These are phyloP conservation scores for Fusarium musae DNA, from an alignment of 2,329 filamentous ascomycete genomes.

Conservation along the genomic window DNA sequence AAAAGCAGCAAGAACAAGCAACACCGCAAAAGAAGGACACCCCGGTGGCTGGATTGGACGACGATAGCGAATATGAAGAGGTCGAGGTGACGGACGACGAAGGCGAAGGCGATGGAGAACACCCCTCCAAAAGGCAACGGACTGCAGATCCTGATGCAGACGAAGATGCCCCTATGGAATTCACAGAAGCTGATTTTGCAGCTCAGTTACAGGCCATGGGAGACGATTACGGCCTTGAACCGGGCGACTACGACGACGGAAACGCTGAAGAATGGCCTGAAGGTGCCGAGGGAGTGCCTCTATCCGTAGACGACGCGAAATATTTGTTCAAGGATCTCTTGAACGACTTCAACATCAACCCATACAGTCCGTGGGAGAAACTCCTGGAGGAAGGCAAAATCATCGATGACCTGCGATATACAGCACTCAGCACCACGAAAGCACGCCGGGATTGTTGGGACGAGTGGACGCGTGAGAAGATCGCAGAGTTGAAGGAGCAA, in stretches of 20 bases:
- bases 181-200: constrained; percentile 93
- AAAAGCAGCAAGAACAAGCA: background rate
- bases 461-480: constrained; percentile 82
- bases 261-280: constrained; percentile 73
- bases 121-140: constrained; percentile 71
- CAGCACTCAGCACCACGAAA: constrained; percentile 82
- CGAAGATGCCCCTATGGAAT: constrained; percentile 73
- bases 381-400: constrained; percentile 84
- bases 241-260: constrained; percentile 78
- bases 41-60: constrained; percentile 37
- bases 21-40: background rate
- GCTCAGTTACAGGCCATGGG: constrained; percentile 92
- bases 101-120: constrained; percentile 57
- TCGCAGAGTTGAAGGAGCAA: constrained; percentile 76
- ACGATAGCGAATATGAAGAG: constrained; percentile 71
- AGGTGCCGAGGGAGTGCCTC: constrained; percentile 73
- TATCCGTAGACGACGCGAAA: constrained; percentile 80
- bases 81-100: constrained; percentile 54
- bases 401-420: constrained; percentile 88
- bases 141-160: constrained; percentile 67
- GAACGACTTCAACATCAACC: constrained; percentile 82
- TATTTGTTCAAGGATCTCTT: constrained; percentile 87
- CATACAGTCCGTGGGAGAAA: constrained; percentile 92
- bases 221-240: constrained; percentile 81
- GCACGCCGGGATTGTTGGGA: constrained; percentile 84